Conservation (phyloP, 768 basidiomycete genomes). For the Rubroboletus satanas region DNA sequence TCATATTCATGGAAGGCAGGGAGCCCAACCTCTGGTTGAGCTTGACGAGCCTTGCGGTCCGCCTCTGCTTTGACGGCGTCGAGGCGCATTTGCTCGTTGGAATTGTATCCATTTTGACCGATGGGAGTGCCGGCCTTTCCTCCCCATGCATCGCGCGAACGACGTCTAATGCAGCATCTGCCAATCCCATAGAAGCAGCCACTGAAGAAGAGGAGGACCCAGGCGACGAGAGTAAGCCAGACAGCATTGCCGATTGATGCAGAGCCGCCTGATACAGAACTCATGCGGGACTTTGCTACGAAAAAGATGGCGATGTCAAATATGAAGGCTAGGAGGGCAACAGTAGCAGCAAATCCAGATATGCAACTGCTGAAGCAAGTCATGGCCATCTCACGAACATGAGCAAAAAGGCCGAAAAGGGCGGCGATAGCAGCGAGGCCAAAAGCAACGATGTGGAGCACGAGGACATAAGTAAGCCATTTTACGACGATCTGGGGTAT, state of each 20-base stretch:
- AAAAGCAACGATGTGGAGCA: slow-evolving; percentile 89
- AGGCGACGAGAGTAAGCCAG: slow-evolving; percentile 88
- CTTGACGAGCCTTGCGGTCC: slow-evolving; percentile 71
- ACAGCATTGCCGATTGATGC: slow-evolving; percentile 85
- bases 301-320: slow-evolving; percentile 93
- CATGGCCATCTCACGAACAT: slow-evolving; percentile 85
- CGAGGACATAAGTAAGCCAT: slow-evolving; percentile 92
- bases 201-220: slow-evolving; percentile 83
- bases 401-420: slow-evolving; percentile 82
- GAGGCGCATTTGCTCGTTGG: slow-evolving; percentile 62
- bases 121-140: slow-evolving; percentile 31
- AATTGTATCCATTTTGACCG: slow-evolving; percentile 36
- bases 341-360: slow-evolving; percentile 72
- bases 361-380: slow-evolving; percentile 76
- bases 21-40: slow-evolving; percentile 58
- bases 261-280: slow-evolving; percentile 61
- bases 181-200: slow-evolving; percentile 86
- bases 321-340: slow-evolving; percentile 84
- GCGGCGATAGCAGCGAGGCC: slow-evolving; percentile 65
- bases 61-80: slow-evolving; percentile 86
- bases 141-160: slow-evolving; percentile 40
- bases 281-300: slow-evolving; percentile 82
- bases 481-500: slow-evolving; percentile 85
- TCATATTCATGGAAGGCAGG: slow-evolving; percentile 73
- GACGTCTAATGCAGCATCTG: slow-evolving; percentile 73